These are phyloP conservation scores for Plasmodium coatneyi DNA, from an alignment of 169 alveolate species.

Conservation along the genomic window DNA sequence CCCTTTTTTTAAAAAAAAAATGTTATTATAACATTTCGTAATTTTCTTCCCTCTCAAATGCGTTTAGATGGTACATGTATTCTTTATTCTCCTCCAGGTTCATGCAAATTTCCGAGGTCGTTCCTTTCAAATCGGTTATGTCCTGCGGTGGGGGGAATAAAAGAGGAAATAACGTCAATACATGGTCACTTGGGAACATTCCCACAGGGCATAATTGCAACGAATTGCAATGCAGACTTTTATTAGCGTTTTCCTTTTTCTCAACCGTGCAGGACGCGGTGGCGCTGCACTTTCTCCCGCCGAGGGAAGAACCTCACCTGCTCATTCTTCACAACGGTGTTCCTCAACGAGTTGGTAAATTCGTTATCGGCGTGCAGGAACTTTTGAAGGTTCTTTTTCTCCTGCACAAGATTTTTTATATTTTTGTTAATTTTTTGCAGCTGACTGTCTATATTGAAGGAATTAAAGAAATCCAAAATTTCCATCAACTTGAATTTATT, in stretches of 20 bases:
- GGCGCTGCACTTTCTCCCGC: background rate
- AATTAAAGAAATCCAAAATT: slow-evolving; percentile 64
- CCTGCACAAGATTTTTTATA: slow-evolving; percentile 47
- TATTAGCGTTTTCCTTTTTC: background rate
- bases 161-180: background rate
- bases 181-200: background rate
- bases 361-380: slow-evolving; percentile 40
- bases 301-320: slow-evolving; percentile 29
- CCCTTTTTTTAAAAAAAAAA: slow-evolving; percentile 4
- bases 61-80: slow-evolving; percentile 42
- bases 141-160: slow-evolving; percentile 6
- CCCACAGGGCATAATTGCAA: background rate
- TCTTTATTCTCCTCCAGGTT: slow-evolving; percentile 69
- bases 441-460: slow-evolving; percentile 63
- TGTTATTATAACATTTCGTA: slow-evolving; percentile 30
- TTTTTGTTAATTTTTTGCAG: slow-evolving; percentile 74
- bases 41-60: slow-evolving; percentile 68
- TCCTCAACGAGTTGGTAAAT: slow-evolving; percentile 41
- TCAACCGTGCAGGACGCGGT: background rate
- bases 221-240: background rate
- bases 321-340: slow-evolving; percentile 37
- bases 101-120: slow-evolving; percentile 67
- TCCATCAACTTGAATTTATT: slow-evolving; percentile 64
- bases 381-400: slow-evolving; percentile 40
- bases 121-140: slow-evolving; percentile 54